Base-by-base conservation (phyloP, 306 rosid species). In the Trifolium repens region DNA sequence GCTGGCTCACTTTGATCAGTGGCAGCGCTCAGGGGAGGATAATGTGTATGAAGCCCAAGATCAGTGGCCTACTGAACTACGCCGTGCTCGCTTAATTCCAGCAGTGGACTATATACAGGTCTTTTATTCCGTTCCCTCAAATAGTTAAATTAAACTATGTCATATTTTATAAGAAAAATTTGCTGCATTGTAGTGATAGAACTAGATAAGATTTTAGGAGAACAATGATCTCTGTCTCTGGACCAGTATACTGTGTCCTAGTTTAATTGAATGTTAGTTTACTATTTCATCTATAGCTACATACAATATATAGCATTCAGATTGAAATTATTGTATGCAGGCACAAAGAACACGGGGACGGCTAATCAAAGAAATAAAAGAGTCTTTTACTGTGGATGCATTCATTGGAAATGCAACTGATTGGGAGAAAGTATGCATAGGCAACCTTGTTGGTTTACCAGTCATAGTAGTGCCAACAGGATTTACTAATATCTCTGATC, bases 71-170 rank as follows among this genome's bases (percentile, higher is more conserved):
- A 74, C 84, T 63, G 90, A 89, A 78, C 78, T 86, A 13, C 78
- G 82, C 6, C 86, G 90, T 19, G 89, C 91, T 13, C 93, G 83
- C 72, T 0, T 90, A 12, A 57, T 93, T 77, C 77, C 94, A 16
- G 90, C 91, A 0, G 91, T 90, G 46, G 96, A 90, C 78, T 93
- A 89, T 77, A 1, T 90, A 15, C 91, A 93, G 96, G 96, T 90
- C 35, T 46, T 50, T 67, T 35, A 24, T 71, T 76, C 7, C 24
- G 40, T 71, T 76, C 70, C 55, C 58, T 34, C 58, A 47, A 58
- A 77, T 44, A 77, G 60, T 46, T 35, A 42, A 67, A 66, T 42
- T 60, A 42, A 67, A 67, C 55, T 22, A 40, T 7, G 62, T 10
- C 66, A 50, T 73, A 55, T 43, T 46, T 24, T 3, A 32, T 75